Conservation (phyloP, 2,329 filamentous ascomycete species). For the Juglanconis juglandina region DNA sequence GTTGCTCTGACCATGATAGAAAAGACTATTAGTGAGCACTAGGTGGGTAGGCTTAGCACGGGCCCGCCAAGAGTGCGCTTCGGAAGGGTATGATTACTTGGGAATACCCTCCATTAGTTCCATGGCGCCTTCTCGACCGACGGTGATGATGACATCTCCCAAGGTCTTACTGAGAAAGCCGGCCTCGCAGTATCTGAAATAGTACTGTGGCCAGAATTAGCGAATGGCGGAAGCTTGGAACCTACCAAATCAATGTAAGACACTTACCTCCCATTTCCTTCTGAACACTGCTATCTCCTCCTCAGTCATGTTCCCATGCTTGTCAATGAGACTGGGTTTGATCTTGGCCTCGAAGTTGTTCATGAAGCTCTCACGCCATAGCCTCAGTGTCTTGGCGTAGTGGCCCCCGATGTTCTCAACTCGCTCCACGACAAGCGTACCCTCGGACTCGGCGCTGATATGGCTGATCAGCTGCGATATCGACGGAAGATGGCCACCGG, state of each 20-base stretch:
- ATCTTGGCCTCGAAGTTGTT: slow-evolving; percentile 60
- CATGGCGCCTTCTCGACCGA: slow-evolving; percentile 60
- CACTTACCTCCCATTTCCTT: slow-evolving; percentile 65
- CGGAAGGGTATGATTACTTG: slow-evolving; percentile 35
- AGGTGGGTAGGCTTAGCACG: slow-evolving; percentile 5
- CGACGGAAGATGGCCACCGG: slow-evolving; percentile 67
- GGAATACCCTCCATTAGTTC: slow-evolving; percentile 71
- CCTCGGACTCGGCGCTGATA: slow-evolving; percentile 58
- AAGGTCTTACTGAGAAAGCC: slow-evolving; percentile 70
- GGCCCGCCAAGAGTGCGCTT: neutral
- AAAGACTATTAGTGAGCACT: neutral
- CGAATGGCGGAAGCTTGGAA: neutral
- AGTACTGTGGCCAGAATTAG: slow-evolving; percentile 49
- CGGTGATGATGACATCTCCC: slow-evolving; percentile 69
- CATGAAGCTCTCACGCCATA: slow-evolving; percentile 67
- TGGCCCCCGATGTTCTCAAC: slow-evolving; percentile 73
- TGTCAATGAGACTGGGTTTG: slow-evolving; percentile 53
- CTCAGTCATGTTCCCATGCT: slow-evolving; percentile 58
- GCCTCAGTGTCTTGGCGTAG: slow-evolving; percentile 64
- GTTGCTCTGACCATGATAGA: neutral
- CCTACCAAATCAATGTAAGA: neutral
- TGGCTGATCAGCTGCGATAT: slow-evolving; percentile 54
- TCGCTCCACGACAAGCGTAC: slow-evolving; percentile 62
- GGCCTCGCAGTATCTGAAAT: slow-evolving; percentile 73
- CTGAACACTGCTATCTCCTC: slow-evolving; percentile 64